Conservation (phyloP, 2,329 filamentous ascomycete genomes). For the Xylariaceae sp. region DNA sequence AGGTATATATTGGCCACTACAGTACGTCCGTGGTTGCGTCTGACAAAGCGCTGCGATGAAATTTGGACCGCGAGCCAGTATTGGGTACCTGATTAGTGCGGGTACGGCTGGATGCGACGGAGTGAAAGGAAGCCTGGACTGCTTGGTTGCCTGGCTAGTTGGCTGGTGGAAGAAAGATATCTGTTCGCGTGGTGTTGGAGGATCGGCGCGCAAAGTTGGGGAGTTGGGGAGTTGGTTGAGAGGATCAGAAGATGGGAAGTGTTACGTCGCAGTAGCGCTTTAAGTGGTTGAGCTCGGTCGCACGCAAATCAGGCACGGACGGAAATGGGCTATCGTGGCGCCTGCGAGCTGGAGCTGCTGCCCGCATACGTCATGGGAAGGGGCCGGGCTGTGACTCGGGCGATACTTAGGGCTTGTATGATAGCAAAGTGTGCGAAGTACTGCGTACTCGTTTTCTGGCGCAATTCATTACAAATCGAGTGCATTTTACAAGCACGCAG, state of each 20-base stretch:
- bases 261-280: not conserved
- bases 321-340: conserved; percentile 4
- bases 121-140: not conserved
- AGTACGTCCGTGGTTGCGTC: not conserved
- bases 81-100: not conserved
- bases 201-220: not conserved
- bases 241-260: not conserved
- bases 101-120: not conserved
- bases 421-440: too few species aligned
- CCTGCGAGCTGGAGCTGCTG: conserved; percentile 2
- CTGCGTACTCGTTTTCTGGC: too few species aligned
- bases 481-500: too few species aligned
- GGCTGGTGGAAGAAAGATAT: not conserved
- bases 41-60: not conserved
- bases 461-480: too few species aligned
- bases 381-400: too few species aligned
- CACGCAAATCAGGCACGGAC: not conserved
- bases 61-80: not conserved
- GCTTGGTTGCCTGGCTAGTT: not conserved
- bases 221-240: not conserved
- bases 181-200: not conserved
- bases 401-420: too few species aligned
- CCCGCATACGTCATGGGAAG: conserved; percentile 24
- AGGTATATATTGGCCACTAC: too few species aligned
- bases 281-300: conserved; percentile 7